Conservation (phyloP, 257 asterid genomes). For the Solanum corneliomulleri region DNA sequence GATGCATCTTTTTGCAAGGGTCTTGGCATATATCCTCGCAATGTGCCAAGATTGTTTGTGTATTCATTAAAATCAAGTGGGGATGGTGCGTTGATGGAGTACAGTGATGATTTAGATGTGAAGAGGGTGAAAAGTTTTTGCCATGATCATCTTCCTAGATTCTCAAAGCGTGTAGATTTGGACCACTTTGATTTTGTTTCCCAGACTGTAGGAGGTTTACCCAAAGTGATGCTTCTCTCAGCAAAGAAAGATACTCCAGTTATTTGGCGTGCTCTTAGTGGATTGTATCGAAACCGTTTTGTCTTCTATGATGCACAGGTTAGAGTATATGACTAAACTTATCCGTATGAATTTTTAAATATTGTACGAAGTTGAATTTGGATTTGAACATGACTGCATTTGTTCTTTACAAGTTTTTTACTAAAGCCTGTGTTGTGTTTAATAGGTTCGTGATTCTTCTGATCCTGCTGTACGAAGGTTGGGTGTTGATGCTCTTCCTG, state of each 20-base stretch:
- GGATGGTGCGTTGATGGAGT: slow-evolving; percentile 66
- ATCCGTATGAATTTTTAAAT: not conserved
- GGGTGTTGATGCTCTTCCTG: slow-evolving; percentile 78
- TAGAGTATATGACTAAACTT: not conserved
- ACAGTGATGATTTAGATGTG: slow-evolving; percentile 45
- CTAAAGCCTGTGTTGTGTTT: not conserved
- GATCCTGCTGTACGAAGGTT: slow-evolving; percentile 42
- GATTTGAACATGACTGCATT: not conserved
- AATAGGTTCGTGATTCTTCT: slow-evolving; percentile 58
- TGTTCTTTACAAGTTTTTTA: not conserved
- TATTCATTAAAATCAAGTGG: slow-evolving; percentile 48
- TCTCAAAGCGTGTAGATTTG: slow-evolving; percentile 67
- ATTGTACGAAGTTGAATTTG: not conserved
- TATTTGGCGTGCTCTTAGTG: slow-evolving; percentile 88
- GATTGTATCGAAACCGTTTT: slow-evolving; percentile 59
- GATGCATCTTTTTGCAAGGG: slow-evolving; percentile 70
- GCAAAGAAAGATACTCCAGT: slow-evolving; percentile 81
- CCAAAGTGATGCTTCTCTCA: slow-evolving; percentile 76
- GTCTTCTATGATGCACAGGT: slow-evolving; percentile 79
- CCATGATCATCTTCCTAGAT: slow-evolving; percentile 67
- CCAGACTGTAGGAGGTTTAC: slow-evolving; percentile 32
- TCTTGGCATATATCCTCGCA: slow-evolving; percentile 48
- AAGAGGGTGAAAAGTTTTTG: slow-evolving; percentile 57
- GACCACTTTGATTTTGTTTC: slow-evolving; percentile 31
- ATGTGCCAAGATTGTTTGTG: slow-evolving; percentile 50